These are phyloP conservation scores for Chalara sp. DNA, from an alignment of 2,329 filamentous ascomycete species.

Conservation along the genomic window DNA sequence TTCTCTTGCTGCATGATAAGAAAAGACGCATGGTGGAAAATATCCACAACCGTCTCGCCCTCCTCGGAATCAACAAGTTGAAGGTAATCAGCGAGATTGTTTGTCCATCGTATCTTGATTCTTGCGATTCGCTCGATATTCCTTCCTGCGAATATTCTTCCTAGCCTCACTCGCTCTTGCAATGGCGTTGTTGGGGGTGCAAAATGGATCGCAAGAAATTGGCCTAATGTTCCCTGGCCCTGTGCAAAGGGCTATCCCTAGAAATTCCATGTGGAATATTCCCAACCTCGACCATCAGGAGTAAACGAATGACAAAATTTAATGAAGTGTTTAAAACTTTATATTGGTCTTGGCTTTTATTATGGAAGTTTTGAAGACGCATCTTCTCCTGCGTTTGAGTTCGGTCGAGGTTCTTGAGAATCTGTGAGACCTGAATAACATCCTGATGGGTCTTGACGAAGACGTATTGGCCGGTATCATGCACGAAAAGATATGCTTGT, in stretches of 20 bases:
- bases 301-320: neutral
- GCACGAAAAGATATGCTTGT: neutral
- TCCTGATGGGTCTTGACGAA: neutral
- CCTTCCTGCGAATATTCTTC: neutral
- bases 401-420: neutral
- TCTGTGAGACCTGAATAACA: neutral
- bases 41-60: neutral
- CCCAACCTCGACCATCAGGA: neutral
- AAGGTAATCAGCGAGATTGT: neutral
- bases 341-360: neutral
- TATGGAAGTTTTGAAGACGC: neutral
- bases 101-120: neutral
- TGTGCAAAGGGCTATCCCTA: too few relatives aligned
- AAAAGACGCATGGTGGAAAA: neutral
- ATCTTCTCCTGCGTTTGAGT: neutral
- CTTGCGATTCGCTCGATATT: neutral
- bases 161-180: neutral
- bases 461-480: neutral
- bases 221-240: too few relatives aligned
- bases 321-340: neutral
- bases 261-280: too few relatives aligned
- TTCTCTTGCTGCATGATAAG: neutral
- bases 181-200: neutral
- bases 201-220: too few relatives aligned
- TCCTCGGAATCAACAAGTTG: neutral